A percentile compares a stretch with the other conserved stretches of the same genome.
Conservation (phyloP, 192 early-diverging fungal species). For the Backusella psychrophila region DNA sequence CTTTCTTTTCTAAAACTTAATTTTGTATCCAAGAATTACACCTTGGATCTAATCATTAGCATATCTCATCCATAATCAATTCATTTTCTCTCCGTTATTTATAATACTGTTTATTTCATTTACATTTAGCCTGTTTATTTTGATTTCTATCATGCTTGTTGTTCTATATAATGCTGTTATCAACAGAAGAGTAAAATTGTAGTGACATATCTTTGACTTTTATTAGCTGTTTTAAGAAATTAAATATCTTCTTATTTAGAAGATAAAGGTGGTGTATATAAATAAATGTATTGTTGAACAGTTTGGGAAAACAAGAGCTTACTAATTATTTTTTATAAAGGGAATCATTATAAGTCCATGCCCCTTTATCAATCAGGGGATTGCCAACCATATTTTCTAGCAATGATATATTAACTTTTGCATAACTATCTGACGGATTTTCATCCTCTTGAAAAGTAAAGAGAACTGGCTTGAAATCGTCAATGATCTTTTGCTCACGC, state of each 20-base stretch:
- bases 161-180: neutral
- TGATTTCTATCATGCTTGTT: neutral
- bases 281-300: neutral
- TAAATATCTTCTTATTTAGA: neutral
- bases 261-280: neutral
- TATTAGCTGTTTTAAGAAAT: neutral
- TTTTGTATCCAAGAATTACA: neutral
- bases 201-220: neutral
- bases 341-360: slow-evolving; percentile 31
- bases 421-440: neutral
- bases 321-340: slow-evolving; percentile 15
- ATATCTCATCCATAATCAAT: neutral
- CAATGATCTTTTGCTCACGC: slow-evolving; percentile 49
- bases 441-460: slow-evolving; percentile 27
- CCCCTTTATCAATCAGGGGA: slow-evolving; percentile 22
- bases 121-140: neutral
- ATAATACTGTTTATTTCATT: neutral
- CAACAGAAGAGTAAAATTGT: neutral
- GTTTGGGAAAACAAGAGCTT: neutral
- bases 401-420: neutral
- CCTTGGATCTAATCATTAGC: neutral
- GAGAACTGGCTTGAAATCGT: slow-evolving; percentile 31
- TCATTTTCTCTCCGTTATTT: neutral
- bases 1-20: neutral
- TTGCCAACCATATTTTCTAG: slow-evolving; percentile 12